A percentile compares a stretch with the other conserved stretches of the same genome.
phyloP scores from a whole-genome alignment of 768 basidiomycete genomes.

The Collybia nuda region DNA sequence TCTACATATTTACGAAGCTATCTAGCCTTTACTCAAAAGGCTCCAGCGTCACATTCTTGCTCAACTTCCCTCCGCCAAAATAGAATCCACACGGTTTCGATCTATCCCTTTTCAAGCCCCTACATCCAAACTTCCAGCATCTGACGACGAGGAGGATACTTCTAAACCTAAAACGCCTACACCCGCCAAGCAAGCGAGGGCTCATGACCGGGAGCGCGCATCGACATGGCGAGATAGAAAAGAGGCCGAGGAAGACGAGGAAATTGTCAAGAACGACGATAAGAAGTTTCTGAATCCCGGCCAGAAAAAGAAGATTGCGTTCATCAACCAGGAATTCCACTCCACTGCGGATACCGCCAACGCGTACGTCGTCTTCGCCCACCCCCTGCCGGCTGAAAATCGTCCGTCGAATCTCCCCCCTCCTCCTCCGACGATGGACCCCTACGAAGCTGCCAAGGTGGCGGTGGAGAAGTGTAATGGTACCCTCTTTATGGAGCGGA shows the following conservation, averaged over 20 bases:
- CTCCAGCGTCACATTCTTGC: conserved; percentile 76
- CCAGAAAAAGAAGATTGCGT: conserved; percentile 92
- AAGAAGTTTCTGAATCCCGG: conserved; percentile 74
- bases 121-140: conserved; percentile 57
- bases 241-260: conserved; percentile 37
- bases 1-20: conserved; percentile 1
- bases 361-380: conserved; percentile 90
- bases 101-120: conserved; percentile 89
- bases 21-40: conserved; percentile 73
- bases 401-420: conserved; percentile 55
- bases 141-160: conserved; percentile 27
- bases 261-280: conserved; percentile 39
- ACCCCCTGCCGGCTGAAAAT: conserved; percentile 43
- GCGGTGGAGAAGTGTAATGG: conserved; percentile 67
- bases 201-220: conserved; percentile 58
- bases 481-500: conserved; percentile 71
- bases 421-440: conserved; percentile 50
- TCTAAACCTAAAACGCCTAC: conserved; percentile 21
- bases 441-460: conserved; percentile 64
- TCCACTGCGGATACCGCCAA: conserved; percentile 72
- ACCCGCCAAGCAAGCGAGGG: conserved; percentile 33
- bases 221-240: conserved; percentile 55
- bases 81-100: conserved; percentile 92
- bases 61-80: conserved; percentile 70
- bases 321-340: conserved; percentile 92